Evolutionary conservation across 2,329 filamentous ascomycete genomes (phyloP).

Genomic region (Neocatenulostroma microsporum): DNA sequence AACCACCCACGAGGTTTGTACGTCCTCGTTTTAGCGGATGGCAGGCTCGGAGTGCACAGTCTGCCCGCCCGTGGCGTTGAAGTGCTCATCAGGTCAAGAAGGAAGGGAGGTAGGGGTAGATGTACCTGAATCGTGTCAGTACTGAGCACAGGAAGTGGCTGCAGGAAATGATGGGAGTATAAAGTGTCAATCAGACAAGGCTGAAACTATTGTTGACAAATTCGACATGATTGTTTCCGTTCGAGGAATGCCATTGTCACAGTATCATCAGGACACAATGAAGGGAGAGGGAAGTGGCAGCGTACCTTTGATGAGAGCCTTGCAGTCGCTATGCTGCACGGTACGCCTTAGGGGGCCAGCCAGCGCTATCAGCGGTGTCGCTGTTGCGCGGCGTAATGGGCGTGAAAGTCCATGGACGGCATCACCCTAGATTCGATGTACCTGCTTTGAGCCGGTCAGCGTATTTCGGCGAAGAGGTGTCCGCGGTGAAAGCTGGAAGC

Average conservation of each 20-base stretch:
- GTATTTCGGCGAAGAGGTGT: no score
- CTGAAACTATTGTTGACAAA: constrained; percentile 57
- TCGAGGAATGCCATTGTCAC: constrained; percentile 63
- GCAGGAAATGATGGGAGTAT: no score
- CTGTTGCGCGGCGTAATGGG: no score
- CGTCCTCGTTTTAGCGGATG: constrained; percentile 50
- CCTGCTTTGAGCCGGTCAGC: constrained; percentile 2
- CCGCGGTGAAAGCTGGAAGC: no score
- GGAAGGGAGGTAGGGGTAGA: constrained; percentile 19
- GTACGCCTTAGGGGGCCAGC: not conserved
- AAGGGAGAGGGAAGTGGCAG: constrained; percentile 4
- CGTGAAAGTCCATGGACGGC: no score
- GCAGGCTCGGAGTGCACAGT: constrained; percentile 45
- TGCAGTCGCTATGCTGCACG: not conserved
- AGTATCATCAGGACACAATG: constrained; percentile 50
- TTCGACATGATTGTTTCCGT: constrained; percentile 58
- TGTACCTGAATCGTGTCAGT: constrained; percentile 12
- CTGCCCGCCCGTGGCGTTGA: constrained; percentile 64
- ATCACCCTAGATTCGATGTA: no score
- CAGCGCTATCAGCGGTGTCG: not conserved
- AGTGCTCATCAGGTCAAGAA: constrained; percentile 49
- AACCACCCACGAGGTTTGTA: constrained; percentile 57
- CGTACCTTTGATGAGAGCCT: constrained; percentile 13
- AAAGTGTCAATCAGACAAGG: constrained; percentile 66
- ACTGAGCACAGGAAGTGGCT: constrained; percentile 18